These are phyloP conservation scores for Dactylella cylindrospora DNA, from an alignment of 2,329 filamentous ascomycete genomes.

Conservation along the genomic window DNA sequence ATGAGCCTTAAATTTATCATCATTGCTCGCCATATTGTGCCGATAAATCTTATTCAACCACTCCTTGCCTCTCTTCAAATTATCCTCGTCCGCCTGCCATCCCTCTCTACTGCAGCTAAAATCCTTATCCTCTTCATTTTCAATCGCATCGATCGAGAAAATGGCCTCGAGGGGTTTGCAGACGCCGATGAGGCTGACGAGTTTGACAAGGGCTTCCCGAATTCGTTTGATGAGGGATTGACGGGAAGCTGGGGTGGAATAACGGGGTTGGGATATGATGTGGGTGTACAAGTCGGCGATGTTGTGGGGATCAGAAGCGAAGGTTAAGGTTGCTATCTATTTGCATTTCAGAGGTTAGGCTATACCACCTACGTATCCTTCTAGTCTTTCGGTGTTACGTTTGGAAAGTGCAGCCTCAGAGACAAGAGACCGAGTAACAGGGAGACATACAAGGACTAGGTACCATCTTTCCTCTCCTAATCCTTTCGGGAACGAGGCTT, in stretches of 20 bases:
- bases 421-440: background rate
- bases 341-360: constrained; percentile 37
- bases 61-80: constrained; percentile 57
- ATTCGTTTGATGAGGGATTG: constrained; percentile 58
- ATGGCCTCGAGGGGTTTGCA: constrained; percentile 65
- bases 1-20: constrained; percentile 54
- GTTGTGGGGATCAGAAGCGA: constrained; percentile 58
- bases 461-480: constrained; percentile 57
- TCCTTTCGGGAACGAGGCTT: constrained; percentile 54
- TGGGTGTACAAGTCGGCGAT: constrained; percentile 61
- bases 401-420: background rate
- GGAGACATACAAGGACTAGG: constrained; percentile 52
- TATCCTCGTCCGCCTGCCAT: constrained; percentile 63
- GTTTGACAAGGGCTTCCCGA: constrained; percentile 63
- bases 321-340: constrained; percentile 54
- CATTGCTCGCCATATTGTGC: constrained; percentile 50
- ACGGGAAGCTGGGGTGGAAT: constrained; percentile 54
- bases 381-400: background rate
- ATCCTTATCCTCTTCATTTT: constrained; percentile 62
- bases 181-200: constrained; percentile 62
- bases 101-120: constrained; percentile 59
- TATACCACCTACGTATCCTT: constrained; percentile 46
- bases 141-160: constrained; percentile 59
- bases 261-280: constrained; percentile 58
- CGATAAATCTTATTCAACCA: constrained; percentile 60